Base-by-base conservation (phyloP, 1,284 basidiomycete species). In the Ganoderma boninense region DNA sequence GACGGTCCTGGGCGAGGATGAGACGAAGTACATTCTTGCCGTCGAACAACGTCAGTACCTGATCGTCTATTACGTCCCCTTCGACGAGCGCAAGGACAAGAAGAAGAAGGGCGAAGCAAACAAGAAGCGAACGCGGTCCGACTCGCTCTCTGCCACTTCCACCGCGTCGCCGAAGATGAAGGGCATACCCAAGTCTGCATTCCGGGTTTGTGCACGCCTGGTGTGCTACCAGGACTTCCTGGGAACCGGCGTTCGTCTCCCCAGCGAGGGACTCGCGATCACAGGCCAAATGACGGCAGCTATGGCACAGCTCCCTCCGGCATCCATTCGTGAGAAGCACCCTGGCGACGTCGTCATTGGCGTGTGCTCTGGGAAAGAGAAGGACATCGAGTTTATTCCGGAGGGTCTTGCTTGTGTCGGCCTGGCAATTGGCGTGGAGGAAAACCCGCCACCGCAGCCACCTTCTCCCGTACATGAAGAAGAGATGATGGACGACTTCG, bases 381-480 rank as follows among this genome's bases (percentile, higher is more conserved):
- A 80, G 10, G 92, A 91, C 6, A 86, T 95, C 67, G 87, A 92
- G 78, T 91, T 95, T 71, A 78, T 89, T 23, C 87, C 90, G 1
- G 89, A 95, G 66, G 93, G 91, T 0, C 84, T 94, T 49, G 84
- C 87, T 69, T 87, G 87, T 78, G 84, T 95, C 69, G 92, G 91
- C 0, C 80, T 95, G 69, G 89, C 89, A 74, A 75, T 76, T 35
- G 79, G 77, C 13, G 69, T 73, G 61, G 72, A 70, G 62, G 75
- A 70, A 40, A 71, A 69, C 14, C 80, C 81, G 62, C 77, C 77
- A 7, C 73, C 72, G 32, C 64, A 73, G 44, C 75, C 73, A 42
- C 75, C 74, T 10, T 68, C 73, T 26, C 73, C 76, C 1, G 72
- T 74, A 42, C 74, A 74, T 64, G 86, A 87, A 69, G 83, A 83